Conservation (phyloP, 345 rosid genomes). For the Pseudoturritis turrita region DNA sequence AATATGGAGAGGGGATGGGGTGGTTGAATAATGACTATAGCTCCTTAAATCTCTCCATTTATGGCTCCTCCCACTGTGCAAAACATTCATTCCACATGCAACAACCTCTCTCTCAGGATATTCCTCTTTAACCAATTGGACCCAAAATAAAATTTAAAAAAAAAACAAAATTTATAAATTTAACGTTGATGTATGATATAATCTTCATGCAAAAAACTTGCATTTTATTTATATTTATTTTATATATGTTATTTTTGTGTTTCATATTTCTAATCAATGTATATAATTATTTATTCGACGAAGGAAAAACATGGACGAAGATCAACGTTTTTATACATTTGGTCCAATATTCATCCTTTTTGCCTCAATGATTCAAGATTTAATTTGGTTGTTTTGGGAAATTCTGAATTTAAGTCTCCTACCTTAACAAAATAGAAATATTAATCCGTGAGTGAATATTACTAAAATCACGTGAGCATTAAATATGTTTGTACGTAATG, state of each 20-base stretch:
- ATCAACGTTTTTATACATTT: not conserved
- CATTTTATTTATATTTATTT: not conserved
- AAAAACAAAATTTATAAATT: not conserved
- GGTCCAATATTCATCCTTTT: not conserved
- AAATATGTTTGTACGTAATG: conserved; percentile 2
- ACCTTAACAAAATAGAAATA: conserved; percentile 11
- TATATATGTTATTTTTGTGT: not conserved
- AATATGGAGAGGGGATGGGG: not conserved
- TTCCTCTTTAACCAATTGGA: conserved; percentile 9
- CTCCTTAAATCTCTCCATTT: conserved; percentile 35
- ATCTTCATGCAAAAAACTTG: not conserved
- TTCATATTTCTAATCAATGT: not conserved
- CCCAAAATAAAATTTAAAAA: not conserved
- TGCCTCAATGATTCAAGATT: not conserved
- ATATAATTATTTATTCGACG: not conserved
- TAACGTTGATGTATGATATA: not conserved
- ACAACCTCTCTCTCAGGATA: conserved; percentile 15
- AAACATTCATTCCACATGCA: conserved; percentile 32
- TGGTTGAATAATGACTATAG: conserved; percentile 23
- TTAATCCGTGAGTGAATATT: conserved; percentile 17
- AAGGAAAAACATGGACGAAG: not conserved
- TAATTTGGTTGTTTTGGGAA: not conserved
- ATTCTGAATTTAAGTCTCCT: not conserved
- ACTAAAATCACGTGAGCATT: conserved; percentile 10
- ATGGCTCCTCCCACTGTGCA: conserved; percentile 28